phyloP scores from a whole-genome alignment of 2,329 filamentous ascomycete genomes.

The Teratosphaeria destructans region DNA sequence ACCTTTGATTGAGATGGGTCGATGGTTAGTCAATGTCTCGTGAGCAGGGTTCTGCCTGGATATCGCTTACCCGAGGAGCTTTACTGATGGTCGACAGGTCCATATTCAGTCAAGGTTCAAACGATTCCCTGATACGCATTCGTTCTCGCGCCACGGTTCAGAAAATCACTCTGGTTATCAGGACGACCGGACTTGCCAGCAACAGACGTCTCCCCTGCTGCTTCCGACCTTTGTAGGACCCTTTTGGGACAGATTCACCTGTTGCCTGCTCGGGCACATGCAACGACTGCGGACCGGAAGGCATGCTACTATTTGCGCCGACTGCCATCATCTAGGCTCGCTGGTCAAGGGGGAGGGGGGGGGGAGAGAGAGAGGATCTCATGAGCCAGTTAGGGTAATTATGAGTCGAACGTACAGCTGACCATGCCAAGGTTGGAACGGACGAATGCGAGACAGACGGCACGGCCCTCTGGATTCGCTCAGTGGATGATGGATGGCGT shows the following conservation, averaged over 20 bases:
- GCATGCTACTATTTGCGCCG: conserved; percentile 1
- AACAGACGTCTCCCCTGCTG: neutral
- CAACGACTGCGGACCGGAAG: conserved; percentile 1
- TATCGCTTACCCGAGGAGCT: conserved; percentile 14
- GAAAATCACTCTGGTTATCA: neutral
- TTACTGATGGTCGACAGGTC: conserved; percentile 6
- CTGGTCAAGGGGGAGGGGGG: neutral
- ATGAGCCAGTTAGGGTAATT: neutral
- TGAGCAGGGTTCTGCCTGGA: too few relatives aligned
- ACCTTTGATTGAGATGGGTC: too few relatives aligned
- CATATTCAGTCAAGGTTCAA: neutral
- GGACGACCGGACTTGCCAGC: neutral
- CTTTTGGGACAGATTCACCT: neutral
- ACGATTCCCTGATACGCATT: neutral
- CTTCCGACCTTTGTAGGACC: neutral
- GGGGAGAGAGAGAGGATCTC: neutral
- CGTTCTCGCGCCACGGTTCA: neutral
- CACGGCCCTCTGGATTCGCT: neutral
- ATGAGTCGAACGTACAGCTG: neutral
- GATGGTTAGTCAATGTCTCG: too few relatives aligned
- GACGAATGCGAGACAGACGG: neutral
- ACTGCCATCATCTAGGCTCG: conserved; percentile 2
- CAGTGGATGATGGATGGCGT: neutral
- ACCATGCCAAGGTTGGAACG: neutral
- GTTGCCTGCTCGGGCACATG: neutral